Percentiles rank a stretch among this genome's conserved stretches.
phyloP scores from a whole-genome alignment of 192 early-diverging fungal species.

The Mortierella alpina region DNA sequence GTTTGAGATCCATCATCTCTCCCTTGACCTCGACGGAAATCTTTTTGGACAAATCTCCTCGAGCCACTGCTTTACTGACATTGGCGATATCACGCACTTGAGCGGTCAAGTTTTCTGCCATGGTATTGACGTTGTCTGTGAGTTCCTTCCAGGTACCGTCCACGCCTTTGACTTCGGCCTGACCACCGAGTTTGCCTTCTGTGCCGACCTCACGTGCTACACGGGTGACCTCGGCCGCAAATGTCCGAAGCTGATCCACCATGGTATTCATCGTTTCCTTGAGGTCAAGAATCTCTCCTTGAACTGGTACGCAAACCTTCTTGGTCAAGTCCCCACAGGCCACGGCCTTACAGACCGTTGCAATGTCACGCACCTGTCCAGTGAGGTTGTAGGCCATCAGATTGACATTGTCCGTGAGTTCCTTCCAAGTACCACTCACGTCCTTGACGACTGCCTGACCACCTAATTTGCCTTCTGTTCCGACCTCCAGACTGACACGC shows the following conservation, averaged over 20 bases:
- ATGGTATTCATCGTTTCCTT: conserved; percentile 69
- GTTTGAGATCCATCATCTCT: conserved; percentile 71
- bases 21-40: conserved; percentile 67
- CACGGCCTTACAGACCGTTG: conserved; percentile 63
- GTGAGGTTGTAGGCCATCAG: conserved; percentile 69
- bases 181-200: conserved; percentile 66
- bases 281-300: conserved; percentile 67
- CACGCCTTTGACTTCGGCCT: conserved; percentile 55
- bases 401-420: conserved; percentile 68
- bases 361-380: conserved; percentile 67
- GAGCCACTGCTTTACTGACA: conserved; percentile 72
- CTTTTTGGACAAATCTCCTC: conserved; percentile 69
- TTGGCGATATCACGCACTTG: conserved; percentile 72
- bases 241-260: conserved; percentile 45
- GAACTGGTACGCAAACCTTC: conserved; percentile 61
- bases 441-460: conserved; percentile 64
- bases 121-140: conserved; percentile 76
- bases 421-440: conserved; percentile 65
- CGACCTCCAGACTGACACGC: conserved; percentile 63
- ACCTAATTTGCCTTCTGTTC: conserved; percentile 66
- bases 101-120: conserved; percentile 71
- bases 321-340: conserved; percentile 62
- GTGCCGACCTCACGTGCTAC: conserved; percentile 72
- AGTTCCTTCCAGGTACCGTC: conserved; percentile 78
- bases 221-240: conserved; percentile 63